These are phyloP conservation scores for Penicillium malachiteum DNA, from an alignment of 495 filamentous ascomycete genomes.

Conservation along the genomic window DNA sequence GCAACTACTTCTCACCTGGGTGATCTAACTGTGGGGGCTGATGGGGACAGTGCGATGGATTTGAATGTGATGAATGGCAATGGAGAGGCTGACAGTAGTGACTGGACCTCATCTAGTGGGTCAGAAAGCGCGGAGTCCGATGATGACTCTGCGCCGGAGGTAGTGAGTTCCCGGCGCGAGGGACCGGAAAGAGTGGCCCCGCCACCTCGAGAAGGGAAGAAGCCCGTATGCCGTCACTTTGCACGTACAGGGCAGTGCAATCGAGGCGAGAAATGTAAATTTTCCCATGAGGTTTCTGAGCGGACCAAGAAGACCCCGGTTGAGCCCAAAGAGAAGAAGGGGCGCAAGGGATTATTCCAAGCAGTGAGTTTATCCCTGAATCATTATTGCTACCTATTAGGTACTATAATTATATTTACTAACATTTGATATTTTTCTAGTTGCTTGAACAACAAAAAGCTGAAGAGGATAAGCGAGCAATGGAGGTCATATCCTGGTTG, in stretches of 20 bases:
- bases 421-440: slow-evolving; percentile 20
- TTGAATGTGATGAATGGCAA: background rate
- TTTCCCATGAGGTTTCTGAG: slow-evolving; percentile 41
- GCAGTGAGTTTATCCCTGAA: slow-evolving; percentile 36
- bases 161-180: slow-evolving; percentile 38
- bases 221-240: slow-evolving; percentile 44
- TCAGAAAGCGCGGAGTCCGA: slow-evolving; percentile 33
- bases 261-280: slow-evolving; percentile 47
- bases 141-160: slow-evolving; percentile 43
- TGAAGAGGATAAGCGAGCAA: slow-evolving; percentile 41
- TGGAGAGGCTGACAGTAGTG: background rate
- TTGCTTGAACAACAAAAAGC: slow-evolving; percentile 48
- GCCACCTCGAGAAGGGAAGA: slow-evolving; percentile 40
- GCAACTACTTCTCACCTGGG: background rate
- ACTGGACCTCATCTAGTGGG: slow-evolving; percentile 15
- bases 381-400: background rate
- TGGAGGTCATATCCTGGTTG: slow-evolving; percentile 47
- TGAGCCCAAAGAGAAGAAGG: slow-evolving; percentile 25
- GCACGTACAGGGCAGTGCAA: slow-evolving; percentile 45
- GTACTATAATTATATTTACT: too few species aligned
- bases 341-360: slow-evolving; percentile 50
- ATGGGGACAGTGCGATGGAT: background rate
- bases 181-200: slow-evolving; percentile 44
- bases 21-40: background rate
- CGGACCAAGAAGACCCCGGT: slow-evolving; percentile 27